A percentile compares a stretch with the other conserved stretches of the same genome.
These are phyloP conservation scores for Loxodes magnus DNA, from an alignment of 73 alveolate species.

Conservation along the genomic window DNA sequence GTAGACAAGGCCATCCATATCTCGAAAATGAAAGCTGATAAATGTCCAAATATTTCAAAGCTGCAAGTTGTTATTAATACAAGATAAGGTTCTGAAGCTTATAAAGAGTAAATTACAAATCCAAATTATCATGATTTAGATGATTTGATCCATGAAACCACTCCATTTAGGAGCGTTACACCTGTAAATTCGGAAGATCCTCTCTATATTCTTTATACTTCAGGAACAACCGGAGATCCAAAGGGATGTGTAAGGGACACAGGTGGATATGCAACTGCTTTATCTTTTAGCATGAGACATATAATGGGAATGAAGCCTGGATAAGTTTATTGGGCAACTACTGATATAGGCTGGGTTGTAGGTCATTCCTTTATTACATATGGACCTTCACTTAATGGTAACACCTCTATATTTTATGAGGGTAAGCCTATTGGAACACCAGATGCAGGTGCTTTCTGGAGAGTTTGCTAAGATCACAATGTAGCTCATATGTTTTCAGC, in stretches of 20 bases:
- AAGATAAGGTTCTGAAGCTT: constrained; percentile 11
- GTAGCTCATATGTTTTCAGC: constrained; percentile 93
- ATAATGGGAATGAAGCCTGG: constrained; percentile 73
- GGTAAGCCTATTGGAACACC: constrained; percentile 97
- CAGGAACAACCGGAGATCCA: constrained; percentile 99
- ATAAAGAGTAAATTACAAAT: background rate
- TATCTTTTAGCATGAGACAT: constrained; percentile 35
- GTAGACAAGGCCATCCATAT: constrained; percentile 75
- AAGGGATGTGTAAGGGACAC: constrained; percentile 72
- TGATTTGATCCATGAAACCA: too few relatives aligned
- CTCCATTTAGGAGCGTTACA: too few relatives aligned
- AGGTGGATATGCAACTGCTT: constrained; percentile 14
- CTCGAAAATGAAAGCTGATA: too few relatives aligned
- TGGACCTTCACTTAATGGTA: constrained; percentile 92
- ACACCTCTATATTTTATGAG: constrained; percentile 83
- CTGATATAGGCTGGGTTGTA: constrained; percentile 99
- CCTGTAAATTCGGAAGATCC: constrained; percentile 83
- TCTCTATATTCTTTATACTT: constrained; percentile 93
- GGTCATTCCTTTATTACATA: constrained; percentile 98
- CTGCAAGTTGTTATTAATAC: too few relatives aligned
- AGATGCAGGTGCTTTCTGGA: constrained; percentile 93
- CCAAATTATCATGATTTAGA: constrained; percentile 25
- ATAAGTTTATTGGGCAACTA: constrained; percentile 88
- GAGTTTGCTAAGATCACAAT: constrained; percentile 64
- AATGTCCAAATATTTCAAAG: too few relatives aligned